These are phyloP conservation scores for Rosa persica DNA, from an alignment of 306 rosid species.

Conservation along the genomic window DNA sequence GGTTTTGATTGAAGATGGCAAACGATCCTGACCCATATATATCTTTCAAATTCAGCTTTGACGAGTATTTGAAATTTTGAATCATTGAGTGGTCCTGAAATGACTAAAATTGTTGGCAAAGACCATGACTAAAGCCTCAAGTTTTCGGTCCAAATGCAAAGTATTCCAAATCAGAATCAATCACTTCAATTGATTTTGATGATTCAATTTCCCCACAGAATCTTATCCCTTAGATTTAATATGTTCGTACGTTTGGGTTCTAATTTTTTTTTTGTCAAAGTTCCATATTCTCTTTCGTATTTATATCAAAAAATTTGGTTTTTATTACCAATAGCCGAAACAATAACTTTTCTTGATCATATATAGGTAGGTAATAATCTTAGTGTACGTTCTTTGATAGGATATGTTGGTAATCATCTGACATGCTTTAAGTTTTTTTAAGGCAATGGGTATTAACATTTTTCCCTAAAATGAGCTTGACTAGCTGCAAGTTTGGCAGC, in stretches of 20 bases:
- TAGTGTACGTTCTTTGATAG: neutral
- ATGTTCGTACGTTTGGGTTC: neutral
- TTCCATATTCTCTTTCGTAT: neutral
- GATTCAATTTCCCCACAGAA: slow-evolving; percentile 3
- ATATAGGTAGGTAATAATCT: neutral
- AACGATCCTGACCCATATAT: neutral
- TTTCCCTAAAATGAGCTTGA: neutral
- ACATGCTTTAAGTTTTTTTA: neutral
- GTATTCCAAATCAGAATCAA: slow-evolving; percentile 4
- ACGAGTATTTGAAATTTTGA: neutral
- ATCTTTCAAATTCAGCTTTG: neutral
- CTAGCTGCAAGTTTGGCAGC: neutral
- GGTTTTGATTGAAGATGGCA: slow-evolving; percentile 3
- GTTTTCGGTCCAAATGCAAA: neutral
- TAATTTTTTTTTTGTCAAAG: neutral
- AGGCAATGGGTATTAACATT: neutral
- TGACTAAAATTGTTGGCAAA: neutral
- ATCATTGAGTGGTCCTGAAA: neutral
- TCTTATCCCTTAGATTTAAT: slow-evolving; percentile 17
- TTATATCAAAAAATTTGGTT: neutral
- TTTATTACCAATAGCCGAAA: too few relatives aligned
- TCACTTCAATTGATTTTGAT: slow-evolving; percentile 5
- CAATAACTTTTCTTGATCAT: neutral
- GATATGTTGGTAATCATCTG: neutral
- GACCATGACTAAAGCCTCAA: neutral